Conservation (phyloP, 2,329 filamentous ascomycete species). For the Paraphaeosphaeria minitans region DNA sequence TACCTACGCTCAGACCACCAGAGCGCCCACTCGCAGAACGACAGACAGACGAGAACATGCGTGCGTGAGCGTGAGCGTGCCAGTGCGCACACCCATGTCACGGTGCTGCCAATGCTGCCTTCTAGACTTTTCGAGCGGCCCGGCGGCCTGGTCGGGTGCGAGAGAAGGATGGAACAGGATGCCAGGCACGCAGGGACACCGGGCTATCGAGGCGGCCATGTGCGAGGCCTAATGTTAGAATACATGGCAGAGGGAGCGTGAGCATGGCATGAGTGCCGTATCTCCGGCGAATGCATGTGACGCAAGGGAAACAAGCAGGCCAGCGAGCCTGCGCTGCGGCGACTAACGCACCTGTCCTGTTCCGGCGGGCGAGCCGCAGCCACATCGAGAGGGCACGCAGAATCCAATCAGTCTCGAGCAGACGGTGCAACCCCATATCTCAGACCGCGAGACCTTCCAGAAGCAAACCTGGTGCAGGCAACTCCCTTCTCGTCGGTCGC, state of each 20-base stretch:
- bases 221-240: not conserved
- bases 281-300: not conserved
- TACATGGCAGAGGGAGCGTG: not conserved
- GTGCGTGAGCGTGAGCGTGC: not conserved
- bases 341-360: slow-evolving; percentile 1
- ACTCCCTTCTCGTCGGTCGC: not conserved
- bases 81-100: not conserved
- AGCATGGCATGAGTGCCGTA: slow-evolving; percentile 3
- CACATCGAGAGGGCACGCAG: not conserved
- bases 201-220: slow-evolving; percentile 4
- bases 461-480: slow-evolving; percentile 1
- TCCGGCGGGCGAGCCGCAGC: slow-evolving; percentile 1
- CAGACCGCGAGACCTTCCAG: not conserved
- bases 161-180: not conserved
- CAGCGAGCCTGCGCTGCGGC: too few species aligned
- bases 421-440: not conserved
- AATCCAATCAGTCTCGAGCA: not conserved
- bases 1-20: slow-evolving; percentile 1
- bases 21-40: not conserved
- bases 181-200: not conserved
- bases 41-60: too few species aligned
- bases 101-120: not conserved
- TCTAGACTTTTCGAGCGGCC: not conserved
- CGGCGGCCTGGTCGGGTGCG: not conserved
- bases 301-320: slow-evolving; percentile 5